A percentile compares a stretch with the other conserved stretches of the same genome.
Evolutionary conservation across 148 eudicot species (phyloP).

Genomic region (Camellia japonica): DNA sequence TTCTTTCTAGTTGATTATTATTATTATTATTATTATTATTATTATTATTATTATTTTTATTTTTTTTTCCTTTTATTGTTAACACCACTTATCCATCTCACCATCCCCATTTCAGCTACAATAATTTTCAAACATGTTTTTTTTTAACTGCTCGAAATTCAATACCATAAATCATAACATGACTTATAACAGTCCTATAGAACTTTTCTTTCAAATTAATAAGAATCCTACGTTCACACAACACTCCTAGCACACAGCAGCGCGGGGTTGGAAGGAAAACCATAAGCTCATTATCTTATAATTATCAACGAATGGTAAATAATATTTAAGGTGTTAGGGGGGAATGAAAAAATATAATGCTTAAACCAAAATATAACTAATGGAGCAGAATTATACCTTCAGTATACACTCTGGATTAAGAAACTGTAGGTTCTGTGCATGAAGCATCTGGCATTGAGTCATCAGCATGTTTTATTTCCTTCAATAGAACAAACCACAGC

Average conservation of each 20-base stretch:
- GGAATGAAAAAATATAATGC: not conserved
- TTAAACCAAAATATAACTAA: not conserved
- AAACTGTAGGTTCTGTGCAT: conserved; percentile 77
- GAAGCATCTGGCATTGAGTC: conserved; percentile 92
- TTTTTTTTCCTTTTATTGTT: no score
- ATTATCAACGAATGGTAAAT: not conserved
- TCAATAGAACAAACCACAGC: conserved; percentile 86
- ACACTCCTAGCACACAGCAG: not conserved
- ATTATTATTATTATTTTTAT: no score
- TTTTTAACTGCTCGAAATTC: no score
- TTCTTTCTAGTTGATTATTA: no score
- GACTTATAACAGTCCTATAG: no score
- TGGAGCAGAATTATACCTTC: conserved; percentile 41
- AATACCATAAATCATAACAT: no score
- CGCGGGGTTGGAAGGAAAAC: conserved; percentile 1
- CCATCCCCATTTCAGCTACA: no score
- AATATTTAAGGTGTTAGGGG: not conserved
- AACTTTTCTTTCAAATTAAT: no score
- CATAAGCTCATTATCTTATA: not conserved
- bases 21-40: no score
- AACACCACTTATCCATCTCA: no score
- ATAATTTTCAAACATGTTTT: no score
- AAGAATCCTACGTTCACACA: no score
- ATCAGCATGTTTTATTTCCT: conserved; percentile 91
- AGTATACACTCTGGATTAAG: conserved; percentile 89